These are phyloP conservation scores for Sarcodon aspratus DNA, from an alignment of 768 basidiomycete species.

Conservation along the genomic window DNA sequence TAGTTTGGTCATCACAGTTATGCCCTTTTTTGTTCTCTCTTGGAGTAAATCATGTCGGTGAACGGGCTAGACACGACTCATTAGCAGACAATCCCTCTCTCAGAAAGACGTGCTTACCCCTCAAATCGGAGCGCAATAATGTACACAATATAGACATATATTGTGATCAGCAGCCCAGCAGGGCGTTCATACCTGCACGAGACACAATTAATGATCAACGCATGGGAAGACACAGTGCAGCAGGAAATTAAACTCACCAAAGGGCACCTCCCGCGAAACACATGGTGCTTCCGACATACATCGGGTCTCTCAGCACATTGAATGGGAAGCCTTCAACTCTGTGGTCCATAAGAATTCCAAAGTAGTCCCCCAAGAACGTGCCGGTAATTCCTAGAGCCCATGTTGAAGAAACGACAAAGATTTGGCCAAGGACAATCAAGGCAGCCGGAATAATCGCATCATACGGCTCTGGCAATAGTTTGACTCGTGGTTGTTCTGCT, in stretches of 20 bases:
- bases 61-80: slow-evolving; percentile 39
- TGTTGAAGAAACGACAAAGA: slow-evolving; percentile 81
- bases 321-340: slow-evolving; percentile 96
- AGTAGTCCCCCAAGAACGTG: slow-evolving; percentile 81
- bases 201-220: background rate
- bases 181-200: slow-evolving; percentile 69
- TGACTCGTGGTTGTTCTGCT: slow-evolving; percentile 56
- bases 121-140: slow-evolving; percentile 77
- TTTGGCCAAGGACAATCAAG: slow-evolving; percentile 64
- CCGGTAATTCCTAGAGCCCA: slow-evolving; percentile 90
- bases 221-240: background rate
- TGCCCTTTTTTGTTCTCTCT: slow-evolving; percentile 23
- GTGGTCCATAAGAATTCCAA: slow-evolving; percentile 79
- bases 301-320: slow-evolving; percentile 85
- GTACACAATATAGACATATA: slow-evolving; percentile 80
- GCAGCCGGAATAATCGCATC: slow-evolving; percentile 46
- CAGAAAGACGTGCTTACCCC: slow-evolving; percentile 47
- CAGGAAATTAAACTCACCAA: slow-evolving; percentile 42
- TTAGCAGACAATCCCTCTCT: slow-evolving; percentile 1
- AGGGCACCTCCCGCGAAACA: slow-evolving; percentile 80
- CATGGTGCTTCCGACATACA: slow-evolving; percentile 95
- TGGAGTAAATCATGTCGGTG: slow-evolving; percentile 74
- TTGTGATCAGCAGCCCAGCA: slow-evolving; percentile 68
- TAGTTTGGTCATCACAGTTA: too few relatives aligned
- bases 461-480: slow-evolving; percentile 56